Percentiles rank a stretch among this genome's conserved stretches.
Evolutionary conservation across 768 basidiomycete genomes (phyloP).

Genomic region (Leccinum barrowsii): DNA sequence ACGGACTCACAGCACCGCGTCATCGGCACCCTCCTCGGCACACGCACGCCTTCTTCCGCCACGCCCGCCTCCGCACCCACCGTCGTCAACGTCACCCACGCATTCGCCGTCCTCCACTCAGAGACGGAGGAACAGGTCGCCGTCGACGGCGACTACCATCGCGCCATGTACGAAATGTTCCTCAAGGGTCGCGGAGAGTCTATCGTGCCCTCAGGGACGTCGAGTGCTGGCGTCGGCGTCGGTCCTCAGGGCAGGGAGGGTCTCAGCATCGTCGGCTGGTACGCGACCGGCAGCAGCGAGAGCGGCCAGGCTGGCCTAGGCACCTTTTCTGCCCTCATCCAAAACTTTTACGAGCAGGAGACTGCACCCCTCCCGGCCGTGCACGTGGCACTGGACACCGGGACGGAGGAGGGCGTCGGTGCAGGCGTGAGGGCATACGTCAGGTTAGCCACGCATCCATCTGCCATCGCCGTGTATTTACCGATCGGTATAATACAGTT

Average conservation of each 20-base stretch:
- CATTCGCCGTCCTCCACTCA: conserved; percentile 90
- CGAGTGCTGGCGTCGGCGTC: conserved; percentile 17
- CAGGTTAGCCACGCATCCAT: conserved; percentile 47
- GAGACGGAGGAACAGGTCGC: conserved; percentile 92
- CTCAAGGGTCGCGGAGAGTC: conserved; percentile 57
- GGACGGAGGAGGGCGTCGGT: conserved; percentile 55
- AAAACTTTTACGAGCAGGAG: conserved; percentile 96
- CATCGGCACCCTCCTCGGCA: conserved; percentile 92
- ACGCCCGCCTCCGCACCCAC: conserved; percentile 1
- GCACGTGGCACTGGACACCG: conserved; percentile 88
- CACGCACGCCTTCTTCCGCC: conserved; percentile 49
- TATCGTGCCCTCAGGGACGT: conserved; percentile 9
- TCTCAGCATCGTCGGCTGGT: conserved; percentile 96
- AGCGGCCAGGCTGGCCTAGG: conserved; percentile 52
- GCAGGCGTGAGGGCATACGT: conserved; percentile 86
- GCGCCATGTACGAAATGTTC: conserved; percentile 87
- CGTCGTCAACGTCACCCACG: conserved; percentile 68
- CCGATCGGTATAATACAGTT: conserved; percentile 40
- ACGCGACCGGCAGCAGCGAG: conserved; percentile 62
- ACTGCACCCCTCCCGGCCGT: conserved; percentile 85
- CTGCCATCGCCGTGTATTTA: conserved; percentile 5
- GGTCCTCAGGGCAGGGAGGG: conserved; percentile 43
- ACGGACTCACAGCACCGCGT: conserved; percentile 80
- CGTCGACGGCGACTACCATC: conserved; percentile 95
- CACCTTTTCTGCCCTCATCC: conserved; percentile 94